These are phyloP conservation scores for Ceriops zippeliana DNA, from an alignment of 345 rosid genomes.

Conservation along the genomic window DNA sequence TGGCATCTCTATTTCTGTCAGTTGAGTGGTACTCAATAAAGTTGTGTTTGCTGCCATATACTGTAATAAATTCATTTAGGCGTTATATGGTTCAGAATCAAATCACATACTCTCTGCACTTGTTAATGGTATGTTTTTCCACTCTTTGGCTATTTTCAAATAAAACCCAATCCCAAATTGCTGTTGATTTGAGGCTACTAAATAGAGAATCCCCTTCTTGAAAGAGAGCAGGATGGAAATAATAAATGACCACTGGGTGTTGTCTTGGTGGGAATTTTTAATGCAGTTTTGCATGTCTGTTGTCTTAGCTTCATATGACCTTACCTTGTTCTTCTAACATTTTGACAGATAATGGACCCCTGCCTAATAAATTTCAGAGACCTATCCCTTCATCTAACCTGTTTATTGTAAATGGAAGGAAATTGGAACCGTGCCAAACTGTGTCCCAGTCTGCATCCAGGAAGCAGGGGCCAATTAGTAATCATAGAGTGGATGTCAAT, in stretches of 20 bases:
- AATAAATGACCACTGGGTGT: too few species aligned
- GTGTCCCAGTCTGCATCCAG: background rate
- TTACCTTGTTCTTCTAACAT: slow-evolving; percentile 9
- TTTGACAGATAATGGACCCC: slow-evolving; percentile 15
- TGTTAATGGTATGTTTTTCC: slow-evolving; percentile 17
- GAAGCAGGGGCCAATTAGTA: slow-evolving; percentile 11
- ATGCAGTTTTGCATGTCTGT: slow-evolving; percentile 8
- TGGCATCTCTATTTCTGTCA: slow-evolving; percentile 15
- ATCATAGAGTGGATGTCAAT: background rate
- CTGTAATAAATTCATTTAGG: slow-evolving; percentile 6
- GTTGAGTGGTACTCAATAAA: slow-evolving; percentile 20
- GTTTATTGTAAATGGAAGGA: slow-evolving; percentile 20
- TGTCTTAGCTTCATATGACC: background rate
- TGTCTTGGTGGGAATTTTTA: too few species aligned
- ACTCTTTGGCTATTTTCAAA: background rate
- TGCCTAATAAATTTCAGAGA: slow-evolving; percentile 14
- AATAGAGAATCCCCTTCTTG: too few species aligned
- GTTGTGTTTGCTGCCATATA: slow-evolving; percentile 1
- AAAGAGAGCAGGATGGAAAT: too few species aligned
- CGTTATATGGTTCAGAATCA: slow-evolving; percentile 10
- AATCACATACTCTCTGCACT: too few species aligned
- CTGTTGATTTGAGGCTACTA: background rate
- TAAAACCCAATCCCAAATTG: slow-evolving; percentile 6
- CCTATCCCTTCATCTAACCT: background rate
- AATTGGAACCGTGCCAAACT: slow-evolving; percentile 16